These are phyloP conservation scores for Rubia occidens DNA, from an alignment of 305 asterid genomes.

Conservation along the genomic window DNA sequence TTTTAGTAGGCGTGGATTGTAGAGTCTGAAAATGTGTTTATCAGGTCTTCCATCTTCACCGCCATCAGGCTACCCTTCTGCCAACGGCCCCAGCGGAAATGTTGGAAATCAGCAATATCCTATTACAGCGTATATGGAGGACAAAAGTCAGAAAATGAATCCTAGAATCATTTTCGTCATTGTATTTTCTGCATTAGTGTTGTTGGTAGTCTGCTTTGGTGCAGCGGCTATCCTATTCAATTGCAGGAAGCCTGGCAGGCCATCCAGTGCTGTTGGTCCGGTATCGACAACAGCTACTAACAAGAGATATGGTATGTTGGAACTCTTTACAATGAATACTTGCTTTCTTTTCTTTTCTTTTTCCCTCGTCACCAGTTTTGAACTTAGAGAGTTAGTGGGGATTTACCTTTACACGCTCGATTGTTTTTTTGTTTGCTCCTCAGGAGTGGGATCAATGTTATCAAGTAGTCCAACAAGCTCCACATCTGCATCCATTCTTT, in stretches of 20 bases:
- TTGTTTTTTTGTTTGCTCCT: constrained; percentile 9
- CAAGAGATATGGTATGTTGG: constrained; percentile 68
- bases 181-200: constrained; percentile 63
- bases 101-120: constrained; percentile 64
- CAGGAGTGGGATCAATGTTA: constrained; percentile 58
- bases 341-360: neutral
- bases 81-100: constrained; percentile 72
- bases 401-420: neutral
- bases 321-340: neutral
- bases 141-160: constrained; percentile 58
- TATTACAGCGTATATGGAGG: constrained; percentile 51
- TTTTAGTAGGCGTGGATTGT: neutral
- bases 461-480: constrained; percentile 74
- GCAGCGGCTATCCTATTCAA: constrained; percentile 57
- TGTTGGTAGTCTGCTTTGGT: constrained; percentile 65
- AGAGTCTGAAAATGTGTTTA: constrained; percentile 20
- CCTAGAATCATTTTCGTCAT: constrained; percentile 60
- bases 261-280: constrained; percentile 81
- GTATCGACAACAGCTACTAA: constrained; percentile 44
- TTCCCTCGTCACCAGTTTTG: neutral
- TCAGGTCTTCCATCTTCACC: constrained; percentile 82
- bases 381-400: neutral
- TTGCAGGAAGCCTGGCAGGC: constrained; percentile 58
- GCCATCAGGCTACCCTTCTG: constrained; percentile 45
- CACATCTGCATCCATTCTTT: constrained; percentile 50